These are phyloP conservation scores for Pleurotus citrinopileatus DNA, from an alignment of 768 basidiomycete species.

Conservation along the genomic window DNA sequence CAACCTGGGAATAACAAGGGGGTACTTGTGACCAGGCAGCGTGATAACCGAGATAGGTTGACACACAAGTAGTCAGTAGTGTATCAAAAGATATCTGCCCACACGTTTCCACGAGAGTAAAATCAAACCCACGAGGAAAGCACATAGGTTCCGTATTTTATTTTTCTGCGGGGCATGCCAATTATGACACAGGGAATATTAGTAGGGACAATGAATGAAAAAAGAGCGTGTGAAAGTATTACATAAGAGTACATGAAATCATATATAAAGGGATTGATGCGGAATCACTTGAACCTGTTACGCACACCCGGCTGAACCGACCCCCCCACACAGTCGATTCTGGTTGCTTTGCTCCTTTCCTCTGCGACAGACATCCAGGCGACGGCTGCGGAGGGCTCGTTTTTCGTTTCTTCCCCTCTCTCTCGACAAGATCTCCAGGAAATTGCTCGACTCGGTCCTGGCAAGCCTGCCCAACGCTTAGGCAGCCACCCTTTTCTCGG, in stretches of 20 bases:
- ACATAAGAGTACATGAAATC: background rate
- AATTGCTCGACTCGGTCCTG: constrained; percentile 23
- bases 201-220: background rate
- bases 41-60: constrained; percentile 4
- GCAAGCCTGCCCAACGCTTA: constrained; percentile 21
- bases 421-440: constrained; percentile 52
- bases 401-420: constrained; percentile 13
- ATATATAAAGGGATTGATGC: constrained; percentile 2
- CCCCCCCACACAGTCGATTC: constrained; percentile 44
- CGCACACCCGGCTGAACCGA: constrained; percentile 45
- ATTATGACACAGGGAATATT: too few relatives aligned
- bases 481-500: constrained; percentile 29
- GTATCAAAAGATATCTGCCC: too few relatives aligned
- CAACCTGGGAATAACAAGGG: background rate
- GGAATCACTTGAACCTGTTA: constrained; percentile 6
- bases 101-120: background rate
- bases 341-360: constrained; percentile 34
- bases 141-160: too few relatives aligned
- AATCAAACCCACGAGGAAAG: background rate
- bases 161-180: too few relatives aligned
- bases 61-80: too few relatives aligned
- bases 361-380: constrained; percentile 33
- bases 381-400: constrained; percentile 40
- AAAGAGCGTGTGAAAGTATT: background rate
- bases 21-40: constrained; percentile 3